Percentiles rank a stretch among this genome's conserved stretches.
Evolutionary conservation across 2,329 filamentous ascomycete species (phyloP).

Genomic region (Cladophialophora carrionii): DNA sequence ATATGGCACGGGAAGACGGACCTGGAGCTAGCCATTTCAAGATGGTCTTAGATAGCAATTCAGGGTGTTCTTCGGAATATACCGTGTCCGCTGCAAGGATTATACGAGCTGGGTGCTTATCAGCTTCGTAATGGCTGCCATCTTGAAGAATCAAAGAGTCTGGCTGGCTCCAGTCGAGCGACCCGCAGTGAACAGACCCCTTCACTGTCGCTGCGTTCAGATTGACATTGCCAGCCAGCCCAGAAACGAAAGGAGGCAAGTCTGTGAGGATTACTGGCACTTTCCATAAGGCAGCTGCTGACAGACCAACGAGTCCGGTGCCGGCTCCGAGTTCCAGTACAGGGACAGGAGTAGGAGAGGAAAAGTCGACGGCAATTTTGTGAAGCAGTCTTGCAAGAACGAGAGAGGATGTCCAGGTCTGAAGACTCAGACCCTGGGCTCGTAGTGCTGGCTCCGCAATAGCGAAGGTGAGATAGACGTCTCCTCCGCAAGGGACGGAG

Average conservation of each 20-base stretch:
- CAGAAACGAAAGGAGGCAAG: constrained; percentile 77
- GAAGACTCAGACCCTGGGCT: constrained; percentile 82
- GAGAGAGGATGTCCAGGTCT: constrained; percentile 93
- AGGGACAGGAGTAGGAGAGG: constrained; percentile 11
- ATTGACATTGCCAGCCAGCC: constrained; percentile 71
- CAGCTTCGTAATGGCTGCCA: constrained; percentile 22
- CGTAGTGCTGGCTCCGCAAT: constrained; percentile 85
- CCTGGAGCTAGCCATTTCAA: constrained; percentile 43
- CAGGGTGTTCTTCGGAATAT: constrained; percentile 49
- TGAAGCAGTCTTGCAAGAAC: constrained; percentile 75
- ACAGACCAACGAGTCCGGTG: constrained; percentile 83
- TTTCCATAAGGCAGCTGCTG: constrained; percentile 72
- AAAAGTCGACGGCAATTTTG: constrained; percentile 37
- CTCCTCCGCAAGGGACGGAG: constrained; percentile 54
- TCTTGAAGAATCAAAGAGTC: constrained; percentile 31
- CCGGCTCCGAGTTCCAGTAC: constrained; percentile 84
- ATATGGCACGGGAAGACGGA: constrained; percentile 42
- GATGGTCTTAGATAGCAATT: constrained; percentile 45
- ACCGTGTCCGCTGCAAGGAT: constrained; percentile 50
- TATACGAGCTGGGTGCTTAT: constrained; percentile 42
- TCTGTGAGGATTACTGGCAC: constrained; percentile 77
- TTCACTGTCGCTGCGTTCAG: constrained; percentile 66
- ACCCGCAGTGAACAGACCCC: constrained; percentile 73
- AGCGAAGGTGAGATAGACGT: constrained; percentile 62
- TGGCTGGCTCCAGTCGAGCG: constrained; percentile 47